These are phyloP conservation scores for Rhododendron griersonianum DNA, from an alignment of 148 eudicot genomes.

Conservation along the genomic window DNA sequence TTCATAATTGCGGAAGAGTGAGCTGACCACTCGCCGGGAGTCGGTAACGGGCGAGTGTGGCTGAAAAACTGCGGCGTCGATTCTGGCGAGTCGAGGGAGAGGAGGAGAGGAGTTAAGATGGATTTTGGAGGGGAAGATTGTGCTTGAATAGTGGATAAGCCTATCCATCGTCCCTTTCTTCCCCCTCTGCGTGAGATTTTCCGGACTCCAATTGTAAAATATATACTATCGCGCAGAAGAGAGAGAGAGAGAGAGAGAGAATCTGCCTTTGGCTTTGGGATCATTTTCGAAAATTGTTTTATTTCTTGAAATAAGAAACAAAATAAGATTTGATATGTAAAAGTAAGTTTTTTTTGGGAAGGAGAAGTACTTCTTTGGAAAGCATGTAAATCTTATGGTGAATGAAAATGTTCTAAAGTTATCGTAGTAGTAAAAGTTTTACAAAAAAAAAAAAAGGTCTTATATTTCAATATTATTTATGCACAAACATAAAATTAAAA, in stretches of 20 bases:
- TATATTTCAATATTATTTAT: no score
- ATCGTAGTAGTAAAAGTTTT: no score
- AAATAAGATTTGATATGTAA: not conserved
- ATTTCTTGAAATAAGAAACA: not conserved
- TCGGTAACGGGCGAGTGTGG: not conserved
- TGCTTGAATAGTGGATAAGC: conserved; percentile 39
- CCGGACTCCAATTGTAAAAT: not conserved
- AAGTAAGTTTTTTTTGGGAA: no score
- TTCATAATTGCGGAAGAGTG: conserved; percentile 4
- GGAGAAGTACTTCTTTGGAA: no score
- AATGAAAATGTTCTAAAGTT: no score
- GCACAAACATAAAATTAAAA: no score
- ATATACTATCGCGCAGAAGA: no score
- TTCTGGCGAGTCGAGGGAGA: conserved; percentile 29
- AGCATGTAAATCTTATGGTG: no score
- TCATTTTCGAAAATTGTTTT: no score
- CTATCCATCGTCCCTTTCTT: conserved; percentile 41
- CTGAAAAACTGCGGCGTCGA: conserved; percentile 16
- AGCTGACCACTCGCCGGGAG: conserved; percentile 17
- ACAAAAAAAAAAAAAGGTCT: no score
- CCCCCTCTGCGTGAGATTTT: not conserved
- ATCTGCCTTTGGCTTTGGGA: not conserved
- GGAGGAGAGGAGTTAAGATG: conserved; percentile 22
- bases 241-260: not conserved
- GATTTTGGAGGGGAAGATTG: conserved; percentile 31